Percentiles rank a stretch among this genome's conserved stretches.
Conservation (phyloP, 441 rosid genomes). For the Arabidopsis lyrata region DNA sequence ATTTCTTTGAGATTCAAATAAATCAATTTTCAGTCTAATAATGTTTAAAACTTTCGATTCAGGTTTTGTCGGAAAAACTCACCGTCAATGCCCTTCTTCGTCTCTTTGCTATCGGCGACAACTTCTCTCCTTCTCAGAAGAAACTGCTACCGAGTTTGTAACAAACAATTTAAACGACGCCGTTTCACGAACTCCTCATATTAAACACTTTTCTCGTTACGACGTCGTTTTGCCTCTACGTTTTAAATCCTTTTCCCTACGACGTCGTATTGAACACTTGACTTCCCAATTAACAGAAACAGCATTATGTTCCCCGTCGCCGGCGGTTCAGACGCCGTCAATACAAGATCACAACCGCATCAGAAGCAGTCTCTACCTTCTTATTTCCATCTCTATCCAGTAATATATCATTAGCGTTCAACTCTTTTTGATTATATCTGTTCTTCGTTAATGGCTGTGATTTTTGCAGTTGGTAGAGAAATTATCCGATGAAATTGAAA, state of each 20-base stretch:
- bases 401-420: conserved; percentile 29
- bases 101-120: conserved; percentile 34
- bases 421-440: neutral
- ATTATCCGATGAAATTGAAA: too few species aligned
- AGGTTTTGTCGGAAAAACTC: conserved; percentile 37
- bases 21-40: neutral
- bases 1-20: neutral
- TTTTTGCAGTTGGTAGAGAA: conserved; percentile 63
- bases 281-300: too few species aligned
- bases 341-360: conserved; percentile 40
- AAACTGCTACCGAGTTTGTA: conserved; percentile 6
- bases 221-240: neutral
- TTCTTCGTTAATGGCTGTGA: conserved; percentile 16
- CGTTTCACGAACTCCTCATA: too few species aligned
- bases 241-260: neutral
- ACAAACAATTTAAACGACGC: neutral
- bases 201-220: neutral
- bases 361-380: conserved; percentile 74
- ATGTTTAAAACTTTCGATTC: neutral
- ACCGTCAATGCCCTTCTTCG: conserved; percentile 27
- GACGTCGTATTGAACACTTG: neutral
- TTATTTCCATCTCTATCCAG: conserved; percentile 68
- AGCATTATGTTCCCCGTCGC: conserved; percentile 11
- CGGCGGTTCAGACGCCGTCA: conserved; percentile 33
- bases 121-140: conserved; percentile 19